phyloP scores from a whole-genome alignment of 108 stramenopile genomes.

The Craspedostauros australis region DNA sequence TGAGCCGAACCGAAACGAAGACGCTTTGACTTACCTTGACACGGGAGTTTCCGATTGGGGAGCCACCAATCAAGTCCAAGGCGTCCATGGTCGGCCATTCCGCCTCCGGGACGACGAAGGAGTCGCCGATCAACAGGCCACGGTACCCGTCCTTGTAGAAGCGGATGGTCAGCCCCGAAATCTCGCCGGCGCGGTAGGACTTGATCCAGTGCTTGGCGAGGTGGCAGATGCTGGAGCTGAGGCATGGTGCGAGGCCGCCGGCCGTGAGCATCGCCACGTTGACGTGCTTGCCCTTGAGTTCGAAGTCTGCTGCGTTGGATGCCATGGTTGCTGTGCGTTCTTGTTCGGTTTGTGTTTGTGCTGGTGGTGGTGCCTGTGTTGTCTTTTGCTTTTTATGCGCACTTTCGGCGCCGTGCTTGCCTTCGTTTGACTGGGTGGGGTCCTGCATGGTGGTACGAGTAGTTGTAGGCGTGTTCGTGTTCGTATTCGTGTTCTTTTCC shows the following conservation, averaged over 20 bases:
- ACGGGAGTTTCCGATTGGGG: conserved; percentile 87
- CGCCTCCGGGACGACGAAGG: conserved; percentile 57
- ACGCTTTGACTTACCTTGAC: conserved; percentile 92
- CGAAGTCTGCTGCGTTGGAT: too few species aligned
- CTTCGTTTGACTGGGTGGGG: too few species aligned
- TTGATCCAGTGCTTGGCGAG: conserved; percentile 68
- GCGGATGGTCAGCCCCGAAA: conserved; percentile 70
- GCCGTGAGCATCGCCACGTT: conserved; percentile 91
- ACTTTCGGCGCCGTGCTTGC: too few species aligned
- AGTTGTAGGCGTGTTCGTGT: too few species aligned
- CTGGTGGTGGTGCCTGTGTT: too few species aligned
- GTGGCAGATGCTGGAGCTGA: conserved; percentile 66
- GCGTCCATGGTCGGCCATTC: conserved; percentile 45
- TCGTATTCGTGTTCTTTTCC: too few species aligned
- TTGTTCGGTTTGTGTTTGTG: too few species aligned
- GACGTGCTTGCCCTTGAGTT: conserved; percentile 39
- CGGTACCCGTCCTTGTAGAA: conserved; percentile 87
- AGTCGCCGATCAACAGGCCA: conserved; percentile 78
- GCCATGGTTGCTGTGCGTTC: too few species aligned
- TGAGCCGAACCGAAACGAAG: neutral
- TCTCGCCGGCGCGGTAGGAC: conserved; percentile 63
- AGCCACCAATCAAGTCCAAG: conserved; percentile 76
- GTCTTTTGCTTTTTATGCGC: too few species aligned
- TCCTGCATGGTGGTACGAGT: too few species aligned
- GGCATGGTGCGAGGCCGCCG: conserved; percentile 88